phyloP scores from a whole-genome alignment of 192 early-diverging fungal genomes.

The Entomortierella lignicola region DNA sequence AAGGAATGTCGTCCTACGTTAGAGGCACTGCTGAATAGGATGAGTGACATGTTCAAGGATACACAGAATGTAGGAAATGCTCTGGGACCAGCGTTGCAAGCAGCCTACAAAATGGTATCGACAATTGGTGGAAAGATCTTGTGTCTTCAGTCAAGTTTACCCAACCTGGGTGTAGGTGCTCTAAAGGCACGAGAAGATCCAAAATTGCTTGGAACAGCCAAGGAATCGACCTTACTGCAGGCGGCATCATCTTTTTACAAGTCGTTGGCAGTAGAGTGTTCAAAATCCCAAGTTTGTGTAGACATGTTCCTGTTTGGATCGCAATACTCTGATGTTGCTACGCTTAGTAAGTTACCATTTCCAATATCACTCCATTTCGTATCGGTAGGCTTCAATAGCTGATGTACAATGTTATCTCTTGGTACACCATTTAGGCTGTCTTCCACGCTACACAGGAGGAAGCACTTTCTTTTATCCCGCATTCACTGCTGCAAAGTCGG shows the following conservation, averaged over 20 bases:
- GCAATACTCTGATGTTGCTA: conserved; percentile 90
- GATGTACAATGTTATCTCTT: no score
- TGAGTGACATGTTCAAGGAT: conserved; percentile 88
- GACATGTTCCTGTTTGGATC: conserved; percentile 90
- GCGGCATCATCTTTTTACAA: conserved; percentile 91
- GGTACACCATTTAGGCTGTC: conserved; percentile 59
- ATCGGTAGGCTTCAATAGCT: background rate
- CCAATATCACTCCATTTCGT: background rate
- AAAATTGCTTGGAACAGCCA: conserved; percentile 87
- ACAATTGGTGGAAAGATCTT: conserved; percentile 92
- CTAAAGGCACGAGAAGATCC: conserved; percentile 88
- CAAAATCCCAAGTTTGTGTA: conserved; percentile 87
- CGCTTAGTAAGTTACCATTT: conserved; percentile 70
- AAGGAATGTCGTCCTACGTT: conserved; percentile 82
- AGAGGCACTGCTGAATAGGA: conserved; percentile 75
- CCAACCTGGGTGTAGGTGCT: conserved; percentile 80
- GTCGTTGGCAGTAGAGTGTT: conserved; percentile 90
- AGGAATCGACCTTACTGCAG: conserved; percentile 85
- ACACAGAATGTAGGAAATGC: conserved; percentile 81
- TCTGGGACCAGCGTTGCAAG: conserved; percentile 86
- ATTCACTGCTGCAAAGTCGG: conserved; percentile 84
- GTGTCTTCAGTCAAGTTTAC: conserved; percentile 82
- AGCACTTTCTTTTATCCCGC: conserved; percentile 89
- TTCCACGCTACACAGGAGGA: conserved; percentile 90
- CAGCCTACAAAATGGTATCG: conserved; percentile 85